Evolutionary conservation across 2,329 filamentous ascomycete species (phyloP).

Genomic region (Hymenoscyphus linearis): DNA sequence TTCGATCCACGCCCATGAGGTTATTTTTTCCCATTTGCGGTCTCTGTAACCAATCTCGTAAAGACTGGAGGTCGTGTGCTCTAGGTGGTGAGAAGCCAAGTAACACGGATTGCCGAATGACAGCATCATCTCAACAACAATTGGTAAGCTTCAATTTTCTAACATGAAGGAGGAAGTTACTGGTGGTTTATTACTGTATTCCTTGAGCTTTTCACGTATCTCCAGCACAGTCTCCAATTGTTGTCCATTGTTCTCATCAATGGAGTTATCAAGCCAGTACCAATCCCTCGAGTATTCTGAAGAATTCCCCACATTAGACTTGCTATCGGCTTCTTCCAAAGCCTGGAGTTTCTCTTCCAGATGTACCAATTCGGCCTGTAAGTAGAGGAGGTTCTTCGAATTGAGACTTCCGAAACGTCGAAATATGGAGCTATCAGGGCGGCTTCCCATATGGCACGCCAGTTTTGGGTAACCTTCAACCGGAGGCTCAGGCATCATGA

Average conservation of each 20-base stretch:
- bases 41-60: constrained; percentile 2
- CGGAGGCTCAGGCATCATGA: not conserved
- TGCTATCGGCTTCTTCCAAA: not conserved
- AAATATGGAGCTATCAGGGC: constrained; percentile 1
- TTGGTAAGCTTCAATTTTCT: not conserved
- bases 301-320: not conserved
- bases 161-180: not conserved
- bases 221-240: constrained; percentile 5
- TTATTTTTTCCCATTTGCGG: not conserved
- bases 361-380: constrained; percentile 11
- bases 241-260: not conserved
- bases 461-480: constrained; percentile 6
- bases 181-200: not conserved
- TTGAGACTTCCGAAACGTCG: constrained; percentile 7
- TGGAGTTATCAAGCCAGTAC: constrained; percentile 8
- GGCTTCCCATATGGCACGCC: constrained; percentile 1
- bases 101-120: not conserved
- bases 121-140: not conserved
- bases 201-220: constrained; percentile 2
- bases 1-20: not conserved
- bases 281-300: constrained; percentile 8
- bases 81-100: not conserved
- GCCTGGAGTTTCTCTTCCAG: constrained; percentile 5
- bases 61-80: not conserved
- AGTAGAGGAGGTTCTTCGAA: constrained; percentile 7